A percentile compares a stretch with the other conserved stretches of the same genome.
phyloP scores from a whole-genome alignment of 73 alveolate species.

The Tetrahymena elliotti region DNA sequence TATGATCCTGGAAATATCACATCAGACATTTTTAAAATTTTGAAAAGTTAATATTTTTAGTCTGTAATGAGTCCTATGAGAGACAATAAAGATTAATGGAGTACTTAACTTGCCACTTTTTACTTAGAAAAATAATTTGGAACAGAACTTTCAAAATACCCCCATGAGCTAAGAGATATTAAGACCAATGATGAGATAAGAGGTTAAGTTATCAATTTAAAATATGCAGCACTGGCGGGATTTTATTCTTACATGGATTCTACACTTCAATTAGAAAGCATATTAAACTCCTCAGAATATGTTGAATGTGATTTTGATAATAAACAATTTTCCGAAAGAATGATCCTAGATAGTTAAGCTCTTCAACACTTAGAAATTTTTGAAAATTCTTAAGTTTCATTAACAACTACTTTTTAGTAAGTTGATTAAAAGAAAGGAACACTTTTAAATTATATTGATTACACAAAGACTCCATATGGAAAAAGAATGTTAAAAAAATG shows the following conservation, averaged over 20 bases:
- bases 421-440: slow-evolving; percentile 42
- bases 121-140: not conserved
- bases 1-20: not conserved
- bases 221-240: slow-evolving; percentile 6
- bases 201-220: not conserved
- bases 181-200: not conserved
- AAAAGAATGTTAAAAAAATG: slow-evolving; percentile 61
- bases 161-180: not conserved
- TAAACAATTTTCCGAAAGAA: not conserved
- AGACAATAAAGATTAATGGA: not conserved
- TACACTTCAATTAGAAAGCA: slow-evolving; percentile 4
- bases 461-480: slow-evolving; percentile 60
- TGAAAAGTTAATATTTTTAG: not conserved
- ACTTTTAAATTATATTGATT: slow-evolving; percentile 44
- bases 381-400: not conserved
- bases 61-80: not conserved
- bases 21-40: not conserved
- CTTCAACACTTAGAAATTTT: slow-evolving; percentile 24
- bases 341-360: slow-evolving; percentile 38
- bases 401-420: not conserved
- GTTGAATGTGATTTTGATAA: not conserved
- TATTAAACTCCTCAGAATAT: not conserved
- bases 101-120: not conserved
- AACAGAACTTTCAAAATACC: not conserved
- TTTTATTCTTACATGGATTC: slow-evolving; percentile 10